Conservation (phyloP, 2,329 filamentous ascomycete genomes). For the Hymenoscyphus infarciens region DNA sequence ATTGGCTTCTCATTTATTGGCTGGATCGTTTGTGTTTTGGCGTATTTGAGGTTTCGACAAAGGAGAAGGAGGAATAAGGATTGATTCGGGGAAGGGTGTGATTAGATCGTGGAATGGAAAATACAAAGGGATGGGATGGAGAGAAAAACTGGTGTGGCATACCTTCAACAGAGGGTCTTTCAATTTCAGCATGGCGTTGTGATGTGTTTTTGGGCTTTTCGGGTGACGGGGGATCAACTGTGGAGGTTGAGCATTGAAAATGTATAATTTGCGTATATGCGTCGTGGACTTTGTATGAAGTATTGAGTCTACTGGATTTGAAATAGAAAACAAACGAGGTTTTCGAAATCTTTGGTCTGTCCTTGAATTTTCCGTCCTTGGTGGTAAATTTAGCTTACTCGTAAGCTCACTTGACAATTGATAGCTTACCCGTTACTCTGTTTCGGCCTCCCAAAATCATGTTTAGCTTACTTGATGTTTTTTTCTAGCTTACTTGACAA, state of each 20-base stretch:
- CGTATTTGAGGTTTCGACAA: conserved; percentile 2
- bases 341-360: background rate
- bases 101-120: background rate
- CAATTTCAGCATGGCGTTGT: conserved; percentile 1
- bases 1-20: conserved; percentile 65
- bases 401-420: too few species aligned
- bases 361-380: too few species aligned
- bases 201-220: background rate
- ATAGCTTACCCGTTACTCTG: too few species aligned
- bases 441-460: too few species aligned
- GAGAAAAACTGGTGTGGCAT: background rate
- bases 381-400: too few species aligned
- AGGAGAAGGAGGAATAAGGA: conserved; percentile 7
- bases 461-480: too few species aligned
- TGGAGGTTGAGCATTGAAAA: background rate
- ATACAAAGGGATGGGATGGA: background rate
- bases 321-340: background rate
- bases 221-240: background rate
- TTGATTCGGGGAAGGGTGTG: too few species aligned
- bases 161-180: background rate
- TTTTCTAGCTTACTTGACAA: too few species aligned
- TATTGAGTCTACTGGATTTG: background rate
- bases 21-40: conserved; percentile 42
- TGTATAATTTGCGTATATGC: background rate
- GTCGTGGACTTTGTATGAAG: background rate